Evolutionary conservation across 129 eudicot genomes (phyloP), one percentile per base, ranked within the genome.

Genomic region (Sambucus nigra): DNA sequence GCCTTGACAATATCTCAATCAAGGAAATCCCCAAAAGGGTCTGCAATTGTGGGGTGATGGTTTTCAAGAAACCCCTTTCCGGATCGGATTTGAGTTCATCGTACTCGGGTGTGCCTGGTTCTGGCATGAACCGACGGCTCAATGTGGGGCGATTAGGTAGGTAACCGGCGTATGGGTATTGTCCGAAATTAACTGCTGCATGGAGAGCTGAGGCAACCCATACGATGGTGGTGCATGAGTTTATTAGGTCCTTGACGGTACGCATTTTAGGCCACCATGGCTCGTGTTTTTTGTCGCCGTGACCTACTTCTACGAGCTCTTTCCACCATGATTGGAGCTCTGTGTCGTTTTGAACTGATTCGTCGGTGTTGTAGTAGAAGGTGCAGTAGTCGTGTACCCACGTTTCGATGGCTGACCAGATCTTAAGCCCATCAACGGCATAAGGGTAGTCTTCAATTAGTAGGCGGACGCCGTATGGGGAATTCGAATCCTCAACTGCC

Each of bases 141-240:
- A 65, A 46, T 24, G 77, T 73, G 21, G 80, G 88, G 18, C 83
- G 69, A 56, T 70, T 76, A 0, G 77, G 80, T n/a, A 57, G 61
- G 51, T 72, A 81, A 2, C 80, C 80, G 1, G 63, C 78, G 47
- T 76, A 81, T 20, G 77, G 73, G 42, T 81, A 76, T 20, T 77
- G 85, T 33, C 82, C 93, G 16, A 71, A 82, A 53, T 82, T 82
- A 23, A 78, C 69, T 23, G 78, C 92, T 31, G 92, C 92, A 26
- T 82, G 92, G 12, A 74, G 86, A 7, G 79, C 82, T 15, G 86
- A 74, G 25, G 79, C 70, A 0, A 66, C 27, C 82, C 86, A 82
- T 55, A 82, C 74, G n/a, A 82, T 68, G 24, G 63, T 82, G 7
- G 82, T 77, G 47, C 78, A 61, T 17, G 42, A 50, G 16, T 65